These are phyloP conservation scores for Quercus glauca DNA, from an alignment of 306 rosid genomes.

Conservation along the genomic window DNA sequence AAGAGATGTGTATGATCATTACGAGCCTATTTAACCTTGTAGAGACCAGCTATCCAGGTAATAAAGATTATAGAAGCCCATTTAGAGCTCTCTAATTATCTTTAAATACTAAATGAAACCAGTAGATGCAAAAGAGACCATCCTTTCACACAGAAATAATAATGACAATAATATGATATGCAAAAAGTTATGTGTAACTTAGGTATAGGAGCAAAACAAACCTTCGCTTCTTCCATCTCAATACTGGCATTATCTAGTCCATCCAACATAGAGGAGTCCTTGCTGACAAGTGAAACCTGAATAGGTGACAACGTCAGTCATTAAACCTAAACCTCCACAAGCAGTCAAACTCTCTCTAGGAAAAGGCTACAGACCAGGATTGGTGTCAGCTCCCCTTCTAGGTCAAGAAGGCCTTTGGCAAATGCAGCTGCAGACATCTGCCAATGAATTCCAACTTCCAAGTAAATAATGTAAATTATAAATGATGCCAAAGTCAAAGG, in stretches of 20 bases:
- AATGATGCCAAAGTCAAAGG: slow-evolving; percentile 21
- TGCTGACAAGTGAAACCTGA: slow-evolving; percentile 98
- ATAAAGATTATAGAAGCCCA: background rate
- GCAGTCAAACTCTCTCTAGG: slow-evolving; percentile 19
- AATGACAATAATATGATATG: background rate
- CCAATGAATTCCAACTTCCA: slow-evolving; percentile 28
- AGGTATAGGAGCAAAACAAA: slow-evolving; percentile 9
- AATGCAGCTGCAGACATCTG: slow-evolving; percentile 99
- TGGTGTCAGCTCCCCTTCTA: slow-evolving; percentile 95
- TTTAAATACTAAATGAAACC: background rate
- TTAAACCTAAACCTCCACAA: slow-evolving; percentile 22
- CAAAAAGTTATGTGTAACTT: background rate
- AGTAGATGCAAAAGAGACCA: background rate
- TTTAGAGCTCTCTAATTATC: background rate
- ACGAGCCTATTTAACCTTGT: background rate
- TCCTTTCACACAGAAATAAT: slow-evolving; percentile 4
- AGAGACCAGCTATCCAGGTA: background rate
- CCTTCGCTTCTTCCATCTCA: slow-evolving; percentile 97
- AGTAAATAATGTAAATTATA: slow-evolving; percentile 20
- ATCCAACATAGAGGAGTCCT: slow-evolving; percentile 98
- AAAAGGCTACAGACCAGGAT: slow-evolving; percentile 70
- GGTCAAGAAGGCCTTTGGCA: slow-evolving; percentile 99
- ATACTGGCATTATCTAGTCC: slow-evolving; percentile 96
- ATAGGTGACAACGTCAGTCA: slow-evolving; percentile 32
- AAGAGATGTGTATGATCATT: background rate